Percentiles rank a stretch among this genome's conserved stretches.
phyloP scores from a whole-genome alignment of 768 basidiomycete genomes.

The Glaciozyma martinii region DNA sequence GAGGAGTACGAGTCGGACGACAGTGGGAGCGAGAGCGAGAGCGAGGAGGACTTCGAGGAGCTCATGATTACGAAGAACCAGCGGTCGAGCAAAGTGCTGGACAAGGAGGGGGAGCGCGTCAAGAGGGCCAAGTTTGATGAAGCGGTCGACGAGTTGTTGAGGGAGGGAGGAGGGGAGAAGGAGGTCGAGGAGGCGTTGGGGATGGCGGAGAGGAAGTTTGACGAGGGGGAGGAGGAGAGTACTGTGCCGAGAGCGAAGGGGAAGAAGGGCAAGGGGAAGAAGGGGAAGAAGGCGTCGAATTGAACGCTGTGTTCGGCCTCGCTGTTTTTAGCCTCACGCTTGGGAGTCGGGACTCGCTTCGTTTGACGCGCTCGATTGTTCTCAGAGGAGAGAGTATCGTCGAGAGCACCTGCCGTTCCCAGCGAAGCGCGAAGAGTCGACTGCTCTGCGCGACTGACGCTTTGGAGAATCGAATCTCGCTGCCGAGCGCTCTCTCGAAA shows the following conservation, averaged over 20 bases:
- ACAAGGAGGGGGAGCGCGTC: neutral
- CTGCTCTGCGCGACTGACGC: too few relatives aligned
- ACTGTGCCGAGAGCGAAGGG: neutral
- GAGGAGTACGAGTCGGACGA: neutral
- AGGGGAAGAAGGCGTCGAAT: slow-evolving; percentile 1
- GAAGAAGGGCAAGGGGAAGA: neutral
- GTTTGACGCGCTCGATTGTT: too few relatives aligned
- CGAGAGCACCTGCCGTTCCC: too few relatives aligned
- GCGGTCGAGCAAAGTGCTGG: neutral
- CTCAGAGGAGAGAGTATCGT: too few relatives aligned
- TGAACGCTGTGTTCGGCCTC: too few relatives aligned
- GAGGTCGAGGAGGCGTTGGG: neutral
- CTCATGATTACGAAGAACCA: neutral
- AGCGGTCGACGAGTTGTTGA: neutral
- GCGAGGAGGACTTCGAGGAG: slow-evolving; percentile 1
- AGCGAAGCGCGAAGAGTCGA: too few relatives aligned
- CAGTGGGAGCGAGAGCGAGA: neutral
- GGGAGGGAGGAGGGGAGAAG: slow-evolving; percentile 1
- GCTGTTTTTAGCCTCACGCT: too few relatives aligned
- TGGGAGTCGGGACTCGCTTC: too few relatives aligned
- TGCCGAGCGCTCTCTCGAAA: too few relatives aligned
- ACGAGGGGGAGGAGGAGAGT: neutral
- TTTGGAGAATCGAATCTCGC: too few relatives aligned
- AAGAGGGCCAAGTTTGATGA: neutral
- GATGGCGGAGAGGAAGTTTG: too few relatives aligned